These are phyloP conservation scores for Liriodendron chinense DNA, from an alignment of 164 flowering plant species.

Conservation along the genomic window DNA sequence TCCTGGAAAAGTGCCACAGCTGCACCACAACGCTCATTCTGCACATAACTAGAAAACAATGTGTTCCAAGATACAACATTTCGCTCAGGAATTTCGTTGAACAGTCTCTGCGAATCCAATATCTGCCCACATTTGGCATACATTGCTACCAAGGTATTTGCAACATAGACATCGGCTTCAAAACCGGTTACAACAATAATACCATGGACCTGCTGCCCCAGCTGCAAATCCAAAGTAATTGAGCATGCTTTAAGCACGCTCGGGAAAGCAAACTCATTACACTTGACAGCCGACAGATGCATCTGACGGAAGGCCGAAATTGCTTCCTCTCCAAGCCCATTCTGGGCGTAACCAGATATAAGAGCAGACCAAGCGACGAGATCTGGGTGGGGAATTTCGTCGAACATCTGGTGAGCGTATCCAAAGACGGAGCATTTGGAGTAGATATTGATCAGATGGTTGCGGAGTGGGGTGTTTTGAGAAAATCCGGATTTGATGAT, in stretches of 20 bases:
- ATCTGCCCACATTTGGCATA: slow-evolving; percentile 70
- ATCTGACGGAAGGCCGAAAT: slow-evolving; percentile 43
- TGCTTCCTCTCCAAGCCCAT: slow-evolving; percentile 55
- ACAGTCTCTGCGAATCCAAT: slow-evolving; percentile 50
- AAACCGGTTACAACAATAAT: slow-evolving; percentile 54
- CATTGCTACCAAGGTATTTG: slow-evolving; percentile 67
- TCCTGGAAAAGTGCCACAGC: slow-evolving; percentile 57
- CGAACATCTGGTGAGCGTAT: slow-evolving; percentile 57
- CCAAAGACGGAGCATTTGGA: slow-evolving; percentile 43
- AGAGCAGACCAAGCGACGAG: slow-evolving; percentile 74
- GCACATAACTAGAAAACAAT: slow-evolving; percentile 59
- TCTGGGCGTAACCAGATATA: slow-evolving; percentile 66
- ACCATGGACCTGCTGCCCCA: slow-evolving; percentile 70
- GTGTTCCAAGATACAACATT: slow-evolving; percentile 83
- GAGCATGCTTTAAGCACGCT: slow-evolving; percentile 79
- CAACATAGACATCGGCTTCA: slow-evolving; percentile 59
- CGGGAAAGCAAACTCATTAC: slow-evolving; percentile 60
- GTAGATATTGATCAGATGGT: slow-evolving; percentile 53
- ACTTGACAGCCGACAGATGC: slow-evolving; percentile 46
- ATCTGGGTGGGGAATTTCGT: slow-evolving; percentile 58
- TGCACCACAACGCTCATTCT: slow-evolving; percentile 39
- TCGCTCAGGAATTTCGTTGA: slow-evolving; percentile 46
- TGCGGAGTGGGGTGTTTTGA: slow-evolving; percentile 27
- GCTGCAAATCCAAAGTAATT: slow-evolving; percentile 30
- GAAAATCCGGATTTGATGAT: slow-evolving; percentile 39